Percentiles rank a stretch among this genome's conserved stretches.
phyloP scores from a whole-genome alignment of 2,329 filamentous ascomycete species.

The Diaporthe vaccinii region DNA sequence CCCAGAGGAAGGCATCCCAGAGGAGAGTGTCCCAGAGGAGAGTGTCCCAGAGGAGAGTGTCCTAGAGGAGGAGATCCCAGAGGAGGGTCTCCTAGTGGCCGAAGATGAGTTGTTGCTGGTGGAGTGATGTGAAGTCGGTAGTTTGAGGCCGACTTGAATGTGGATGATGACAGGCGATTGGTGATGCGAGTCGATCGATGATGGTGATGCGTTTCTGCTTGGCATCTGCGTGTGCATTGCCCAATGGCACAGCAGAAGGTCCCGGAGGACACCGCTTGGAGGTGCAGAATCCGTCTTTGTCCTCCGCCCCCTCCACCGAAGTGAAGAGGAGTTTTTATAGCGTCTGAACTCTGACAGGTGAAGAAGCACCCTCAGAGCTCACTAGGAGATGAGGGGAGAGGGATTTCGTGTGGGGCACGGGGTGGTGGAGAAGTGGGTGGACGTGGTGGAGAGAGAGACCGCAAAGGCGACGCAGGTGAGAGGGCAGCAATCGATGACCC shows the following conservation, averaged over 20 bases:
- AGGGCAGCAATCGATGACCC: slow-evolving; percentile 31
- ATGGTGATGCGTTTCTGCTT: slow-evolving; percentile 30
- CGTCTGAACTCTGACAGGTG: slow-evolving; percentile 29
- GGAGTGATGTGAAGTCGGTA: not conserved
- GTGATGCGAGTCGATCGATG: slow-evolving; percentile 19
- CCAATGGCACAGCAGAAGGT: slow-evolving; percentile 33
- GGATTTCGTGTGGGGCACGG: slow-evolving; percentile 22
- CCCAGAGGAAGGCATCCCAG: too few species aligned
- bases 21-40: too few species aligned
- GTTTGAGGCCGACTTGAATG: not conserved
- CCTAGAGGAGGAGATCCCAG: too few species aligned
- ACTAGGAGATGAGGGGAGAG: slow-evolving; percentile 29
- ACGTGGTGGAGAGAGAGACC: slow-evolving; percentile 15
- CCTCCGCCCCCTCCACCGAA: slow-evolving; percentile 24
- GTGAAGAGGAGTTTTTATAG: slow-evolving; percentile 27
- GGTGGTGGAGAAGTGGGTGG: slow-evolving; percentile 25
- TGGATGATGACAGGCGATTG: not conserved
- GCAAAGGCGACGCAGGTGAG: slow-evolving; percentile 29
- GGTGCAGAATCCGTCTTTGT: slow-evolving; percentile 37
- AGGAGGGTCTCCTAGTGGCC: not conserved
- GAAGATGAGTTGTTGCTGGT: not conserved
- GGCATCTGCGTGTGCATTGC: slow-evolving; percentile 28
- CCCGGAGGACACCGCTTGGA: slow-evolving; percentile 38
- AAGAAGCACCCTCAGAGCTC: slow-evolving; percentile 30
- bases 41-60: too few species aligned